Percentiles rank a stretch among this genome's conserved stretches.
Conservation (phyloP, 352 stramenopile species). For the Phytophthora colocasiae region DNA sequence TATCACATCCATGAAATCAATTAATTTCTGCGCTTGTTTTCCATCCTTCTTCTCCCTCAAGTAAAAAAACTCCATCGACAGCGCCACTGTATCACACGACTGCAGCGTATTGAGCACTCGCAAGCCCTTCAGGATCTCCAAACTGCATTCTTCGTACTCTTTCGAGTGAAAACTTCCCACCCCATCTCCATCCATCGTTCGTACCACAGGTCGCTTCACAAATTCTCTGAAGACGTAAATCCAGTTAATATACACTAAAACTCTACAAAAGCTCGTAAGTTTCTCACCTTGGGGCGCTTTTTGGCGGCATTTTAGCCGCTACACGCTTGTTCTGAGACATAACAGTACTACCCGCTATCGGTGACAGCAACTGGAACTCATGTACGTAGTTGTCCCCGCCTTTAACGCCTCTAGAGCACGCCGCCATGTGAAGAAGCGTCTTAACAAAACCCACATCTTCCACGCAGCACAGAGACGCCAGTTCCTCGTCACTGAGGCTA, state of each 20-base stretch:
- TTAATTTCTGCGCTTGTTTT: conserved; percentile 25
- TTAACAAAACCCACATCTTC: conserved; percentile 81
- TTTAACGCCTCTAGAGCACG: conserved; percentile 22
- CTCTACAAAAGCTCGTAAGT: neutral
- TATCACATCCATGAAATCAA: conserved; percentile 60
- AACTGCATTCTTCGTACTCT: conserved; percentile 54
- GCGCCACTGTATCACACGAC: conserved; percentile 74
- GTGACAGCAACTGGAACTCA: conserved; percentile 67
- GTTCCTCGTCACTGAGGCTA: conserved; percentile 45
- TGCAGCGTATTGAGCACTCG: conserved; percentile 68
- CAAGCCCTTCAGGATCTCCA: conserved; percentile 41
- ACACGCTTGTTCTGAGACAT: conserved; percentile 16
- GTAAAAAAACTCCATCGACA: conserved; percentile 53
- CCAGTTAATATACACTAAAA: conserved; percentile 1
- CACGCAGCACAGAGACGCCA: conserved; percentile 68
- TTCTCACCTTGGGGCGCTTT: conserved; percentile 28
- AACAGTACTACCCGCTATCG: neutral
- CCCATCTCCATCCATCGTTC: conserved; percentile 61
- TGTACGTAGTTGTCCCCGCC: conserved; percentile 26
- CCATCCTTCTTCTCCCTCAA: conserved; percentile 1
- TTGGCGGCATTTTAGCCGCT: conserved; percentile 9
- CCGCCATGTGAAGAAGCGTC: conserved; percentile 76
- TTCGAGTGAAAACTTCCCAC: conserved; percentile 57
- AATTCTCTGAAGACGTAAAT: conserved; percentile 54
- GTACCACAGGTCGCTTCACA: conserved; percentile 52